These are phyloP conservation scores for Mycena rebaudengoi DNA, from an alignment of 768 basidiomycete species.

Conservation along the genomic window DNA sequence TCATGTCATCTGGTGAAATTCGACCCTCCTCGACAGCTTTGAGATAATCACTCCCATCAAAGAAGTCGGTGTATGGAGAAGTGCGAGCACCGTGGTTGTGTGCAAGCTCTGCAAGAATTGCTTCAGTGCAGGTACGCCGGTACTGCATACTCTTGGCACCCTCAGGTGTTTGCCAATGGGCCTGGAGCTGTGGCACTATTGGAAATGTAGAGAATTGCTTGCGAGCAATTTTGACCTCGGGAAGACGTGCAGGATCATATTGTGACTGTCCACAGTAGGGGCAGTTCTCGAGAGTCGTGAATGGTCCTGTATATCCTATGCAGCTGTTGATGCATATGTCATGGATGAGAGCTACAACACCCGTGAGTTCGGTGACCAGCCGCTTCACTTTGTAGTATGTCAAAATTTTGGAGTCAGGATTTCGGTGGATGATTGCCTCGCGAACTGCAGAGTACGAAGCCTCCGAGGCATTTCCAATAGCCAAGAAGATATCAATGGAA, in stretches of 20 bases:
- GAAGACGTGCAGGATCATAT: conserved; percentile 28
- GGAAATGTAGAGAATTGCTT: conserved; percentile 47
- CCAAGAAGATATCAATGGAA: no score
- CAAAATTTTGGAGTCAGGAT: no score
- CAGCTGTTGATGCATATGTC: no score
- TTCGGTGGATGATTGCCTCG: no score
- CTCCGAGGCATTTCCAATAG: no score
- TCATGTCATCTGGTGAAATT: conserved; percentile 33
- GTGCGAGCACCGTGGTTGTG: background rate
- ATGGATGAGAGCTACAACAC: no score
- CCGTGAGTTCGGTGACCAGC: no score
- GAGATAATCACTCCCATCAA: conserved; percentile 39
- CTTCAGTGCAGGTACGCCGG: conserved; percentile 24
- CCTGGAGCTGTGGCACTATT: conserved; percentile 53
- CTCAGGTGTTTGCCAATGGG: conserved; percentile 33
- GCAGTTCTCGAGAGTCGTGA: conserved; percentile 36
- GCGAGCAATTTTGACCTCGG: conserved; percentile 31
- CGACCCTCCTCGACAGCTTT: conserved; percentile 19
- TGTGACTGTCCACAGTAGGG: conserved; percentile 38
- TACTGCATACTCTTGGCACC: conserved; percentile 38
- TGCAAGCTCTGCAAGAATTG: conserved; percentile 21
- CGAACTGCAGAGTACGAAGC: no score
- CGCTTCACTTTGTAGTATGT: no score
- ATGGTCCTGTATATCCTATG: no score
- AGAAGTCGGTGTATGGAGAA: conserved; percentile 34